These are phyloP conservation scores for Cryptococcus wingfieldii DNA, from an alignment of 1,284 basidiomycete species.

Conservation along the genomic window DNA sequence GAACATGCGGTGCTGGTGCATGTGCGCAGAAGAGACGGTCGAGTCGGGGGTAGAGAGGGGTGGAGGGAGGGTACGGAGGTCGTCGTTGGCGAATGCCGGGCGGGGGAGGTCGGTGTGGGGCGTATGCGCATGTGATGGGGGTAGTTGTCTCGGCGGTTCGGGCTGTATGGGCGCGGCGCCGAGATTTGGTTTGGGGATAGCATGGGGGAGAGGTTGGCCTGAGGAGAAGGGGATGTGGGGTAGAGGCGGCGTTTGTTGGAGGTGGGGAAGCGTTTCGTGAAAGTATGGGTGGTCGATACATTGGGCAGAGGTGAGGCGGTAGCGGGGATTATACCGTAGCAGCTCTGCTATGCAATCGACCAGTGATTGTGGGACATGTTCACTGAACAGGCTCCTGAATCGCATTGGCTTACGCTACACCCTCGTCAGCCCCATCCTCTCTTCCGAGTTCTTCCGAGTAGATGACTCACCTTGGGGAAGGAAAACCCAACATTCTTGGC, in stretches of 20 bases:
- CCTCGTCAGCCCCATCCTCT: background rate
- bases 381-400: conserved; percentile 73
- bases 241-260: conserved; percentile 54
- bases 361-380: conserved; percentile 69
- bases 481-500: conserved; percentile 80
- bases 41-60: conserved; percentile 46
- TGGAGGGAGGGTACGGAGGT: conserved; percentile 43
- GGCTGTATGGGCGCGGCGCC: conserved; percentile 17
- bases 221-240: conserved; percentile 53
- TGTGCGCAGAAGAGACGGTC: conserved; percentile 2
- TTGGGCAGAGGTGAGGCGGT: conserved; percentile 75
- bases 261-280: conserved; percentile 57
- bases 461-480: conserved; percentile 70
- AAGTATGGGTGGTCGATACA: conserved; percentile 89
- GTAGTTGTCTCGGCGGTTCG: conserved; percentile 55
- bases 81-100: conserved; percentile 42
- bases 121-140: conserved; percentile 60
- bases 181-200: conserved; percentile 23
- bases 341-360: conserved; percentile 89
- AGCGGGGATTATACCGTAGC: conserved; percentile 84
- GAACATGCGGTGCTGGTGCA: conserved; percentile 13
- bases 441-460: background rate
- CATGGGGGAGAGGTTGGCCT: conserved; percentile 38
- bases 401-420: conserved; percentile 68
- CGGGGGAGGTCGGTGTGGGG: conserved; percentile 29